These are phyloP conservation scores for Aegilops longissima DNA, from an alignment of 176 grass and related monocot genomes.

Conservation along the genomic window DNA sequence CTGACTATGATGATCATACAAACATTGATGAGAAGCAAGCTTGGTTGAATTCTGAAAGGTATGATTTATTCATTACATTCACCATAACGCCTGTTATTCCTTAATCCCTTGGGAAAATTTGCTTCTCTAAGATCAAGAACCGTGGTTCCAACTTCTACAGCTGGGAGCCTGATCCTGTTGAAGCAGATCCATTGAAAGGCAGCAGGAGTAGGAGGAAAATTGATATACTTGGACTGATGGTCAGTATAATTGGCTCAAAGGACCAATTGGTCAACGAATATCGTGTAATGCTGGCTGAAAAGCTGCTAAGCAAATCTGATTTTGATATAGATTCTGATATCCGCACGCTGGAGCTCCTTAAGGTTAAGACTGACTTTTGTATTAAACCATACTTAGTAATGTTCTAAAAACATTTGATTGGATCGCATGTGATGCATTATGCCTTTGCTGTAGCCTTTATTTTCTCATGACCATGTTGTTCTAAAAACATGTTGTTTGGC, in stretches of 20 bases:
- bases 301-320: slow-evolving; percentile 90
- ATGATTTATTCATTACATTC: slow-evolving; percentile 39
- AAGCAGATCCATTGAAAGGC: slow-evolving; percentile 91
- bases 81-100: not conserved
- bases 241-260: slow-evolving; percentile 96
- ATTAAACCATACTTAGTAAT: not conserved
- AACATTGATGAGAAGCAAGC: slow-evolving; percentile 93
- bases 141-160: slow-evolving; percentile 46
- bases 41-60: slow-evolving; percentile 93
- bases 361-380: slow-evolving; percentile 55
- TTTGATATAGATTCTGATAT: slow-evolving; percentile 99
- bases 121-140: not conserved
- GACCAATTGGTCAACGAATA: slow-evolving; percentile 97
- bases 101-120: not conserved
- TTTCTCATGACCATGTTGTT: slow-evolving; percentile 27
- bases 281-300: slow-evolving; percentile 96
- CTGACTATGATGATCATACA: slow-evolving; percentile 77
- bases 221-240: slow-evolving; percentile 96
- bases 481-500: slow-evolving; percentile 25
- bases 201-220: slow-evolving; percentile 91
- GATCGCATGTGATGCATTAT: not conserved
- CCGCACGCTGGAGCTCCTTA: slow-evolving; percentile 94
- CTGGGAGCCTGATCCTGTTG: slow-evolving; percentile 92
- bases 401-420: slow-evolving; percentile 24
- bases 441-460: slow-evolving; percentile 21